Evolutionary conservation across 441 rosid species (phyloP).

Genomic region (Pelargonium fulgidum): DNA sequence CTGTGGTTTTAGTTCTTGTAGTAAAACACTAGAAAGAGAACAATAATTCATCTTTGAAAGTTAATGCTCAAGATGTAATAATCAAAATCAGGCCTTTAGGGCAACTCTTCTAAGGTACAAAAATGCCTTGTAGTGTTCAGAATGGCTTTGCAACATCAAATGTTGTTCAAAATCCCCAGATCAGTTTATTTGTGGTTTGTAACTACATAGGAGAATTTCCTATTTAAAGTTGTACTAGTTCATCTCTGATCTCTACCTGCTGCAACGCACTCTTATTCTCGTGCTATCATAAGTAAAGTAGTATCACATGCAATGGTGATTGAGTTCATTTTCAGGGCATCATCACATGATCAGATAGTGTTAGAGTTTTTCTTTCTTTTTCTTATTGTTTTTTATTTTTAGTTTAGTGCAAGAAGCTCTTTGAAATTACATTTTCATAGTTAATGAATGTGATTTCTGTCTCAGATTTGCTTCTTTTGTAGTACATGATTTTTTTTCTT

Average conservation of each 20-base stretch:
- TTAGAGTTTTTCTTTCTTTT: background rate
- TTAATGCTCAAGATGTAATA: background rate
- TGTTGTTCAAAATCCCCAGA: background rate
- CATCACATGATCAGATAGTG: constrained; percentile 1
- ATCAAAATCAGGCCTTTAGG: background rate
- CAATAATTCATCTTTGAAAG: background rate
- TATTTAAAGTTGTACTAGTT: background rate
- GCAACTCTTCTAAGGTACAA: background rate
- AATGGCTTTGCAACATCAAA: background rate
- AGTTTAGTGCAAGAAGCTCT: background rate
- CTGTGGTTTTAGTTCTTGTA: background rate
- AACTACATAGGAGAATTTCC: background rate
- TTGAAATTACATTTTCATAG: background rate
- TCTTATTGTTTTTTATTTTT: background rate
- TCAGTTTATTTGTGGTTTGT: background rate
- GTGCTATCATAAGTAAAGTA: background rate
- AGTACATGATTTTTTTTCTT: constrained; percentile 10
- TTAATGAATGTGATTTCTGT: background rate
- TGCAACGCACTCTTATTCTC: background rate
- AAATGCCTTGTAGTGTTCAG: background rate
- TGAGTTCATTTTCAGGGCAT: background rate
- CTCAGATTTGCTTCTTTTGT: background rate
- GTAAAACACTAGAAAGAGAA: background rate
- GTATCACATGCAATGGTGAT: background rate
- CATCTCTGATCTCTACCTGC: background rate